Evolutionary conservation across 2,329 filamentous ascomycete species (phyloP).

Genomic region (Apiospora arundinis): DNA sequence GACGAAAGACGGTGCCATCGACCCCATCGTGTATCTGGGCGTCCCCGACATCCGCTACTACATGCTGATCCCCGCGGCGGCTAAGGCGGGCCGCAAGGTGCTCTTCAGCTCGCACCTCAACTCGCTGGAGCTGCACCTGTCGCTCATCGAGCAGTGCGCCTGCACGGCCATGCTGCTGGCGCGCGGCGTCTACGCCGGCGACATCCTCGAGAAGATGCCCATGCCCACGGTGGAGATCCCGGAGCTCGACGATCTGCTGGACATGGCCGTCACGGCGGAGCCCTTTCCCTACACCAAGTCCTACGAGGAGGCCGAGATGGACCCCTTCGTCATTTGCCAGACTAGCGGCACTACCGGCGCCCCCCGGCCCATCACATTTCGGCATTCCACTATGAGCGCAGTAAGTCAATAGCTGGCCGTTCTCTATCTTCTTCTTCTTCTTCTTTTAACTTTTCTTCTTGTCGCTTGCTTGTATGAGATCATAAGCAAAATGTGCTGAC

Average conservation of each 20-base stretch:
- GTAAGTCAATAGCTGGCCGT: neutral
- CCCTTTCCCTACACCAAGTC: constrained; percentile 40
- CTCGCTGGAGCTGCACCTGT: constrained; percentile 37
- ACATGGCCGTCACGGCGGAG: constrained; percentile 27
- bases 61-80: constrained; percentile 31
- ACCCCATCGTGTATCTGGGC: constrained; percentile 31
- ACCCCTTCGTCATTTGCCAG: constrained; percentile 23
- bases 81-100: constrained; percentile 50
- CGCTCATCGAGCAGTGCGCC: constrained; percentile 34
- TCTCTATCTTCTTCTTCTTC: neutral
- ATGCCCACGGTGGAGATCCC: constrained; percentile 29
- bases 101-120: constrained; percentile 42
- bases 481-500: neutral
- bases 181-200: constrained; percentile 25
- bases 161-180: constrained; percentile 23
- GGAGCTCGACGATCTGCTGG: constrained; percentile 32
- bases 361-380: constrained; percentile 37
- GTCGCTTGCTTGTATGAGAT: neutral
- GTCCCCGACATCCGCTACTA: constrained; percentile 32
- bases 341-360: constrained; percentile 39
- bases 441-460: neutral
- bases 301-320: constrained; percentile 38
- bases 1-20: constrained; percentile 22
- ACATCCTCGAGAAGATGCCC: constrained; percentile 22
- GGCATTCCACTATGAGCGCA: constrained; percentile 27